Evolutionary conservation across 2,329 filamentous ascomycete species (phyloP).

Genomic region (Esteya vermicola): DNA sequence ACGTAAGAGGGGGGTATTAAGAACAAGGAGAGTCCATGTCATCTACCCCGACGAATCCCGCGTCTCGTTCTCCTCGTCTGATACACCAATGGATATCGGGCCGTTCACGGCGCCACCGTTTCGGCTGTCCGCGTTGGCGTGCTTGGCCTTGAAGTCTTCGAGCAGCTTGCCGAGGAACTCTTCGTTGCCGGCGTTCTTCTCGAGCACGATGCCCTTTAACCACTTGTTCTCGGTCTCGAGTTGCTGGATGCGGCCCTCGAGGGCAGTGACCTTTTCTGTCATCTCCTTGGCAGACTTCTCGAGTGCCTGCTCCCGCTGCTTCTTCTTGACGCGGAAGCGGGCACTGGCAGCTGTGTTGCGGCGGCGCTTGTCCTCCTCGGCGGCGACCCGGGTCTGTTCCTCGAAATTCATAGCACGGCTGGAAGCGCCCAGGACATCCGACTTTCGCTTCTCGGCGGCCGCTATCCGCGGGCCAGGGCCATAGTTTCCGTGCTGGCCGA

Average conservation of each 20-base stretch:
- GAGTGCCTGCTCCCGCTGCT: constrained; percentile 79
- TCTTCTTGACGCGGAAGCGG: constrained; percentile 89
- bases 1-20: too few species aligned
- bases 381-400: constrained; percentile 56
- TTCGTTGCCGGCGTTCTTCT: constrained; percentile 58
- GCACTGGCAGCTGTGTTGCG: constrained; percentile 82
- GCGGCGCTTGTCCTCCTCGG: constrained; percentile 80
- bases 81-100: constrained; percentile 13
- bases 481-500: constrained; percentile 16
- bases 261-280: constrained; percentile 58
- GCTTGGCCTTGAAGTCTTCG: constrained; percentile 29
- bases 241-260: constrained; percentile 61
- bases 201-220: constrained; percentile 66
- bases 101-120: constrained; percentile 13
- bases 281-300: constrained; percentile 74
- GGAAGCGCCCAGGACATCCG: constrained; percentile 24
- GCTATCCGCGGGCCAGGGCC: constrained; percentile 12
- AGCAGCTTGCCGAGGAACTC: constrained; percentile 33
- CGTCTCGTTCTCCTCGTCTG: constrained; percentile 14
- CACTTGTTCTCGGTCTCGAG: constrained; percentile 76
- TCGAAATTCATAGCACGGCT: constrained; percentile 43
- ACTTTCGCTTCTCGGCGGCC: constrained; percentile 28
- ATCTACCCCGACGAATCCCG: constrained; percentile 12
- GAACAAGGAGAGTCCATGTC: neutral
- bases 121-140: constrained; percentile 1